phyloP scores from a whole-genome alignment of 768 basidiomycete species.

The Mycena indigotica region DNA sequence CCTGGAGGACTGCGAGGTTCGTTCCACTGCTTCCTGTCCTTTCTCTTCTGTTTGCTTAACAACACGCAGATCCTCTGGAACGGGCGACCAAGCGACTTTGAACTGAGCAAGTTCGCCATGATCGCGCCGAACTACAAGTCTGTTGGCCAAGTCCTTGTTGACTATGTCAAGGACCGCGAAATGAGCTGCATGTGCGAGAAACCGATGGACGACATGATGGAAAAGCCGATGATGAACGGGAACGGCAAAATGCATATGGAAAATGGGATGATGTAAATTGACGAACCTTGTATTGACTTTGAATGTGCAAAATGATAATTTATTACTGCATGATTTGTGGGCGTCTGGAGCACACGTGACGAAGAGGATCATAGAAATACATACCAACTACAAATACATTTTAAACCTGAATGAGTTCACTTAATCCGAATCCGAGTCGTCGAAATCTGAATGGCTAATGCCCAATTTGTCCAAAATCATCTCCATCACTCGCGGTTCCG shows the following conservation, averaged over 20 bases:
- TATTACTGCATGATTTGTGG: no score
- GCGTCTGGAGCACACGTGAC: no score
- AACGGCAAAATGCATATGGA: neutral
- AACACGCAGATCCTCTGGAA: conserved; percentile 15
- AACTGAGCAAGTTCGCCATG: conserved; percentile 20
- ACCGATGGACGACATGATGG: conserved; percentile 7
- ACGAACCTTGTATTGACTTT: no score
- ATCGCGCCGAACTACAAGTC: conserved; percentile 15
- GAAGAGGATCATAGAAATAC: no score
- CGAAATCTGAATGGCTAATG: neutral
- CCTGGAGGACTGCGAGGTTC: conserved; percentile 17
- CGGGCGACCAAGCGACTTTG: conserved; percentile 12
- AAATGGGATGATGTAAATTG: no score
- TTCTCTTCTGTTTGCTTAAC: neutral
- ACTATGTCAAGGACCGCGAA: conserved; percentile 14
- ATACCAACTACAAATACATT: neutral
- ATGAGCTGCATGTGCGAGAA: conserved; percentile 13
- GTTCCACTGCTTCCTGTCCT: neutral
- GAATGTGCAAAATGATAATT: no score
- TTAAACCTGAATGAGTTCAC: neutral
- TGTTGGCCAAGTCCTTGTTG: conserved; percentile 14
- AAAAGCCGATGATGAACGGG: conserved; percentile 3
- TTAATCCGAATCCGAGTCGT: neutral
- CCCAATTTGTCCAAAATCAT: conserved; percentile 18
- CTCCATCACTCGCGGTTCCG: conserved; percentile 14